A percentile compares a stretch with the other conserved stretches of the same genome.
phyloP scores from a whole-genome alignment of 2,329 filamentous ascomycete genomes.

The Sporothrix sp. region DNA sequence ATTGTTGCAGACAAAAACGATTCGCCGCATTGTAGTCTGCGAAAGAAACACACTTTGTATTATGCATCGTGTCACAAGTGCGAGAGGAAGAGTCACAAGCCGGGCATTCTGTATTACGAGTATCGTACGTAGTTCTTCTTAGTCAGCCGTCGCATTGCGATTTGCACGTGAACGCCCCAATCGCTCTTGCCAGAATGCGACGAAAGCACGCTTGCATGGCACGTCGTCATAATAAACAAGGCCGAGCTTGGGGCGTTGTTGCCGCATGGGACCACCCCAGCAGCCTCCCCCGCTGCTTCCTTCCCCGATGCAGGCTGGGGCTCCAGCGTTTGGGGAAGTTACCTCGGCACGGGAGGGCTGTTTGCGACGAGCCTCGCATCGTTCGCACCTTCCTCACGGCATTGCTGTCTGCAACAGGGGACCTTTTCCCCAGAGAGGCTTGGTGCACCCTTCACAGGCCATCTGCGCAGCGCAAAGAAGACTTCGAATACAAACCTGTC shows the following conservation, averaged over 20 bases:
- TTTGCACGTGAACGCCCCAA: constrained; percentile 6
- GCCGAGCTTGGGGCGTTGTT: too few species aligned
- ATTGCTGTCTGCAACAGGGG: constrained; percentile 1
- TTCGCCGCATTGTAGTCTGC: too few species aligned
- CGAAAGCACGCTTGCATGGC: too few species aligned
- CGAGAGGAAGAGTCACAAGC: too few species aligned
- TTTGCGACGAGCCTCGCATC: constrained; percentile 6
- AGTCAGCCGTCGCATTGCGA: too few species aligned
- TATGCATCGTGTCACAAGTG: too few species aligned
- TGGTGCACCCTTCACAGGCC: not conserved
- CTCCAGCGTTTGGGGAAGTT: not conserved
- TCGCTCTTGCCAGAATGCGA: too few species aligned
- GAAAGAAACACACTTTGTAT: too few species aligned
- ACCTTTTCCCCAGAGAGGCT: constrained; percentile 1
- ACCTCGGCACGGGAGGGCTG: constrained; percentile 10
- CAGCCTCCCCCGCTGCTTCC: too few species aligned
- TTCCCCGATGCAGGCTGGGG: not conserved
- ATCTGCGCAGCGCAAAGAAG: not conserved
- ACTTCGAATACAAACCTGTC: not conserved
- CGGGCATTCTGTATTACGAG: not conserved
- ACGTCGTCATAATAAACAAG: too few species aligned
- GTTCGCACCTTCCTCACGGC: constrained; percentile 2
- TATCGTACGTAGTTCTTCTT: not conserved
- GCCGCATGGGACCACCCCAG: not conserved
- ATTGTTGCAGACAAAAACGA: too few species aligned